Base-by-base conservation (phyloP, 768 basidiomycete genomes). In the Mycena crocata region DNA sequence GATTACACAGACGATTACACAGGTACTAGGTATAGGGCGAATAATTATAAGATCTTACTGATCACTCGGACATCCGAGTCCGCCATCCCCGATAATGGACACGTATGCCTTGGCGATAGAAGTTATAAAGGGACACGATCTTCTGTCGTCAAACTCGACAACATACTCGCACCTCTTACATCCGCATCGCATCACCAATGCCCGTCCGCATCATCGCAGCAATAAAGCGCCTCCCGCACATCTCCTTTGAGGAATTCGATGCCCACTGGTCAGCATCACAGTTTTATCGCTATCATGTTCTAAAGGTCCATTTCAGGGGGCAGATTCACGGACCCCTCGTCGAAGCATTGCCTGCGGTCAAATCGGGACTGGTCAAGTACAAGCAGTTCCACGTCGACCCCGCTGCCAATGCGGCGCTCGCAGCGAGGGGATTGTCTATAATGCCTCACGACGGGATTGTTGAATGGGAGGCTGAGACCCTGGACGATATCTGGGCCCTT, bases 331-430 rank as follows among this genome's bases (percentile, higher is more conserved):
- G 58, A 1, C 48, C 59, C 12, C 45, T 67, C 39, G 57, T 67
- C 26, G 55, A 50, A 17, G 46, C 66, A 14, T 55, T 67, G 10
- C 66, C 66, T 13, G 66, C 54, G 37, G 60, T 67, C 37, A 67
- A 67, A 15, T 67, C 60, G 26, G 66, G 66, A 44, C 42, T 62
- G 23, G 60, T 67, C 0, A 57, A 62, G 35, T 67, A 67, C 55
- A 67, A 57, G 14, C 66, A 67, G 66, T 67, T 67, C 66, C 66
- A 62, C 49, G 24, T 67, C 21, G 62, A 55, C 12, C 66, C 40
- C 17, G 49, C 44, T 17, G 42, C 49, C n/a, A 67, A 67, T 40
- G 66, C 60, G 0, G 34, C 17, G 19, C 56, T 67, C 19, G 66
- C 59, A 5, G 60, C 54, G 28, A 35, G 14, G 28, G 66, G 66